These are phyloP conservation scores for Sphagnurus paluster DNA, from an alignment of 1,284 basidiomycete species.

Conservation along the genomic window DNA sequence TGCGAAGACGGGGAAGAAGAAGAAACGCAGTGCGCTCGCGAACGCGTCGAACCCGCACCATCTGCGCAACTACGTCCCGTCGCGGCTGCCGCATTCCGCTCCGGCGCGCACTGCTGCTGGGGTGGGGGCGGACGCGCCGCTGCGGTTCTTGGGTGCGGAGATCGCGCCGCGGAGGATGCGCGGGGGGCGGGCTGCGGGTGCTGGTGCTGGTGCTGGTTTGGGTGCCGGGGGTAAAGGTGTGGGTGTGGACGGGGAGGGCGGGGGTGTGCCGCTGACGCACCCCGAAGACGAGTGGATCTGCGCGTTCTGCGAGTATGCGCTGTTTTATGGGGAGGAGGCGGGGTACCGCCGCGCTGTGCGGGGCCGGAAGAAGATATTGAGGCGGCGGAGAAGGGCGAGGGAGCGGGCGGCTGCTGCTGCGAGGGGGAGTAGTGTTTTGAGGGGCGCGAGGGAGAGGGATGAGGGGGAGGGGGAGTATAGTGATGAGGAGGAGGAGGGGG, in stretches of 20 bases:
- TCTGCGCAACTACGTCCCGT: constrained; percentile 84
- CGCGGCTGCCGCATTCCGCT: constrained; percentile 52
- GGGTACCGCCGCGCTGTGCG: constrained; percentile 66
- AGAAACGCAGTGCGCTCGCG: constrained; percentile 82
- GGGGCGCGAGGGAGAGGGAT: constrained; percentile 30
- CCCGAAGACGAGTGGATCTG: constrained; percentile 88
- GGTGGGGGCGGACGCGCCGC: constrained; percentile 41
- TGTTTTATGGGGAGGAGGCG: constrained; percentile 80
- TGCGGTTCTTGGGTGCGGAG: constrained; percentile 68
- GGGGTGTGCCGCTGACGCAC: constrained; percentile 44
- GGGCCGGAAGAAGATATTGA: constrained; percentile 77
- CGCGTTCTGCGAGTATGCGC: constrained; percentile 81
- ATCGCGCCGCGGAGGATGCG: constrained; percentile 51
- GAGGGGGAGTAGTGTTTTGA: constrained; percentile 30
- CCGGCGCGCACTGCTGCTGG: constrained; percentile 22
- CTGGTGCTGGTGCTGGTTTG: no score
- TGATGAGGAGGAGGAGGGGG: constrained; percentile 25
- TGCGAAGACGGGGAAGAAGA: constrained; percentile 61
- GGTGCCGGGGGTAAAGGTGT: no score
- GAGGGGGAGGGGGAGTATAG: constrained; percentile 24
- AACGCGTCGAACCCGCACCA: constrained; percentile 92
- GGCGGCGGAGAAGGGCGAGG: constrained; percentile 70
- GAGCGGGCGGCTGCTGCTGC: constrained; percentile 68
- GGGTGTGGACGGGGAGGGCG: constrained; percentile 9
- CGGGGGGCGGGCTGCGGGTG: constrained; percentile 27